Percentiles rank a stretch among this genome's conserved stretches.
phyloP scores from a whole-genome alignment of 257 asterid species.

The Solanum clarkiae region DNA sequence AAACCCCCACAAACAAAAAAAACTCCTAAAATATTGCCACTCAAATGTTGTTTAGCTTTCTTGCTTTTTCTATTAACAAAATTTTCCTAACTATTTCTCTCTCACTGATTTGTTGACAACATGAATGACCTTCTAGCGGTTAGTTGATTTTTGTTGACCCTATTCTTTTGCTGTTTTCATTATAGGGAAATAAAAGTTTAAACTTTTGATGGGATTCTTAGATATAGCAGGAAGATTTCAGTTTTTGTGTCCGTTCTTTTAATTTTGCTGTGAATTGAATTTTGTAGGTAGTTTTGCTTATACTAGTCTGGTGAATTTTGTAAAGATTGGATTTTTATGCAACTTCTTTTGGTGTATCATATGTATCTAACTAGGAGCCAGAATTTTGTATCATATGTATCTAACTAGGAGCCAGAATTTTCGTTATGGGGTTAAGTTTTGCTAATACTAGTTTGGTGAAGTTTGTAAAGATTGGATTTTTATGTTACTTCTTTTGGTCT shows the following conservation, averaged over 20 bases:
- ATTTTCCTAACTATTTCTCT: neutral
- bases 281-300: neutral
- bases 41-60: too few species aligned
- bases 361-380: neutral
- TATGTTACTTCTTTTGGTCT: neutral
- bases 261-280: neutral
- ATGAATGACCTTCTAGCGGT: slow-evolving; percentile 72
- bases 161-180: neutral
- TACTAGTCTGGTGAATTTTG: neutral
- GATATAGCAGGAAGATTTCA: neutral
- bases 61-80: too few species aligned
- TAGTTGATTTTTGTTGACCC: slow-evolving; percentile 6
- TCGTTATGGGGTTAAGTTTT: neutral
- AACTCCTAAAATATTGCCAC: neutral
- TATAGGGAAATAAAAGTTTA: neutral
- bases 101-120: neutral
- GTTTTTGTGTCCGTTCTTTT: neutral
- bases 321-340: neutral
- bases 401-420: too few species aligned
- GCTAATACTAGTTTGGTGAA: neutral
- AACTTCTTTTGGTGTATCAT: neutral
- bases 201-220: neutral
- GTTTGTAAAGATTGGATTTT: neutral
- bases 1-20: neutral
- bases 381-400: neutral